Conservation (phyloP, 441 rosid species). For the Cnidoscolus chayamansa region DNA sequence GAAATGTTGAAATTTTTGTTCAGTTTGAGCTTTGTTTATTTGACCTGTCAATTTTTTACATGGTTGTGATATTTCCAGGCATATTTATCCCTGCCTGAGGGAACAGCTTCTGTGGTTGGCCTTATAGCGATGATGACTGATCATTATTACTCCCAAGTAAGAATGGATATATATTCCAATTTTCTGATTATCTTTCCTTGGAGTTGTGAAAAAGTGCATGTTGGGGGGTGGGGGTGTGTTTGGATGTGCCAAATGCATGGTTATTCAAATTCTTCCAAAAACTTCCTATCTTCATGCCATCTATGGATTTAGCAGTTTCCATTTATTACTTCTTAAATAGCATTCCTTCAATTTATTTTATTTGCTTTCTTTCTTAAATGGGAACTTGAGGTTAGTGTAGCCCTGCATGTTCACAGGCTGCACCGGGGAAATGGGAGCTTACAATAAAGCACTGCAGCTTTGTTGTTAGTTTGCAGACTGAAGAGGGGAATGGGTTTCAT, state of each 20-base stretch:
- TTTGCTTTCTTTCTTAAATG: background rate
- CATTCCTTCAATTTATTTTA: background rate
- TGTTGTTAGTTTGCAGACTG: background rate
- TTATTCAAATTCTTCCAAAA: background rate
- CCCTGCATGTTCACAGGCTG: background rate
- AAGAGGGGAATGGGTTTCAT: background rate
- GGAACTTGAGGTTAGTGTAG: background rate
- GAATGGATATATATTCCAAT: slow-evolving; percentile 25
- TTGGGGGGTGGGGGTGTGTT: background rate
- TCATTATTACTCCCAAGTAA: slow-evolving; percentile 80
- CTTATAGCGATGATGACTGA: slow-evolving; percentile 98
- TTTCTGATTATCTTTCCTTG: background rate
- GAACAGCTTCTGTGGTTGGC: slow-evolving; percentile 87
- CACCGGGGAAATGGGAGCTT: background rate
- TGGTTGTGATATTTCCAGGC: slow-evolving; percentile 51
- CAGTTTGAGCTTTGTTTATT: background rate
- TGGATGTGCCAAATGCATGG: background rate
- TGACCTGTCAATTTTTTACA: background rate
- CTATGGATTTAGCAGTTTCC: background rate
- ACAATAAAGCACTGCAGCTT: background rate
- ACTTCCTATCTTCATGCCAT: background rate
- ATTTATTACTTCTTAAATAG: background rate
- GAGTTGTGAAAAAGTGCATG: too few species aligned
- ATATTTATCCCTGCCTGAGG: slow-evolving; percentile 91
- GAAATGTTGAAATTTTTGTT: background rate